Conservation (phyloP, 2,329 filamentous ascomycete species). For the Dryadomyces quercus-mongolicae region DNA sequence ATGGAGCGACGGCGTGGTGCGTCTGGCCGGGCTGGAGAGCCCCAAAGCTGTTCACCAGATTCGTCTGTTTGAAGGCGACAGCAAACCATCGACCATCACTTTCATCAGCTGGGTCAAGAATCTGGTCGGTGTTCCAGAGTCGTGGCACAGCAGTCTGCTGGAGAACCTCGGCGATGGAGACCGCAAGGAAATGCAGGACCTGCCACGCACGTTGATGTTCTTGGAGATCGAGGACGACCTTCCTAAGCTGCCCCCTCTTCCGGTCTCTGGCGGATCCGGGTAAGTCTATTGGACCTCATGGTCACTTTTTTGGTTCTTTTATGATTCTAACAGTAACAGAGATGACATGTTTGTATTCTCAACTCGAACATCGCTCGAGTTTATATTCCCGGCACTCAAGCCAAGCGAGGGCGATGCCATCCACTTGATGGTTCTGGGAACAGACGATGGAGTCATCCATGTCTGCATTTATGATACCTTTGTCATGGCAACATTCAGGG, state of each 20-base stretch:
- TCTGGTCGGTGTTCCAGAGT: constrained; percentile 19
- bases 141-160: constrained; percentile 20
- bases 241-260: constrained; percentile 63
- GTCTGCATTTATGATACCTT: constrained; percentile 81
- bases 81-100: constrained; percentile 28
- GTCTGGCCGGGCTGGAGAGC: constrained; percentile 66
- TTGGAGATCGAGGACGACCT: constrained; percentile 66
- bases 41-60: constrained; percentile 72
- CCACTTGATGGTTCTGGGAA: constrained; percentile 66
- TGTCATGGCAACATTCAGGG: constrained; percentile 55
- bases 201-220: constrained; percentile 62
- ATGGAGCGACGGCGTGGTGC: constrained; percentile 70
- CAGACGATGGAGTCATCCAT: constrained; percentile 58
- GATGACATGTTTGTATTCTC: constrained; percentile 53
- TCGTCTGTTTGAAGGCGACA: constrained; percentile 31
- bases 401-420: constrained; percentile 60
- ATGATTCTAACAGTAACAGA: constrained; percentile 18
- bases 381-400: constrained; percentile 51
- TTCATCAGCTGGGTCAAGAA: constrained; percentile 43
- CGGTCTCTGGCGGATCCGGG: constrained; percentile 50
- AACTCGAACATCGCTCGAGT: constrained; percentile 55
- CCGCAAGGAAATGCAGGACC: constrained; percentile 29
- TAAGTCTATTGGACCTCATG: constrained; percentile 26
- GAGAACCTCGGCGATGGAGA: constrained; percentile 16
- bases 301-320: no score